Conservation (phyloP, 768 basidiomycete genomes). For the Rubroboletus satanas region DNA sequence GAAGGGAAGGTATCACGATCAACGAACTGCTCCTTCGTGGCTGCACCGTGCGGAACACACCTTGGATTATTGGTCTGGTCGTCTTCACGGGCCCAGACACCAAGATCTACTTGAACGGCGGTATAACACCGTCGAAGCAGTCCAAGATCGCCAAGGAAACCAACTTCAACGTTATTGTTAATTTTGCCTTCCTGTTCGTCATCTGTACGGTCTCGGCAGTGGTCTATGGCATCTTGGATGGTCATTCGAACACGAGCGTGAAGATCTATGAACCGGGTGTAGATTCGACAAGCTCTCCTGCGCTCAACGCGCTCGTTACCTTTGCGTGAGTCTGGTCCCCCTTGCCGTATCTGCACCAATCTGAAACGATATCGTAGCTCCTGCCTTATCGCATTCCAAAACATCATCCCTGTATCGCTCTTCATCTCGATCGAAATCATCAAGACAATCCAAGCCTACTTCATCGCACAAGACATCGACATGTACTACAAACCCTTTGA, state of each 20-base stretch:
- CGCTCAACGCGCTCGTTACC: constrained; percentile 79
- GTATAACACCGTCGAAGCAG: constrained; percentile 92
- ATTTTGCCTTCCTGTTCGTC: constrained; percentile 71
- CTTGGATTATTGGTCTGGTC: constrained; percentile 92
- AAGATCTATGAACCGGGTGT: constrained; percentile 66
- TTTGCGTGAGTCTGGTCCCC: constrained; percentile 68
- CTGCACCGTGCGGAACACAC: constrained; percentile 83
- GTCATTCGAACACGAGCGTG: constrained; percentile 57
- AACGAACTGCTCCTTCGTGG: constrained; percentile 92
- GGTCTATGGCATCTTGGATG: constrained; percentile 69
- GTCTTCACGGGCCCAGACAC: constrained; percentile 91
- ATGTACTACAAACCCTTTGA: constrained; percentile 92
- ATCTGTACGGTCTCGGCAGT: constrained; percentile 80
- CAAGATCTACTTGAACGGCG: constrained; percentile 90
- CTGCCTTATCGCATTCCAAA: constrained; percentile 94
- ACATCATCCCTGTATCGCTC: constrained; percentile 92
- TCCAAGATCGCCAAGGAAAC: constrained; percentile 98
- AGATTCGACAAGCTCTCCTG: constrained; percentile 55
- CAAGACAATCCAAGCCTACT: constrained; percentile 96
- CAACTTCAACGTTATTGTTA: constrained; percentile 96
- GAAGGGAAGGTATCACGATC: constrained; percentile 74
- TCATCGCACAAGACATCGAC: constrained; percentile 93
- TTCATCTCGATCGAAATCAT: constrained; percentile 98
- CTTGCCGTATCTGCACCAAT: not conserved
- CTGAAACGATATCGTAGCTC: constrained; percentile 48